Conservation (phyloP, 2,329 filamentous ascomycete genomes). For the Fusarium algeriense region DNA sequence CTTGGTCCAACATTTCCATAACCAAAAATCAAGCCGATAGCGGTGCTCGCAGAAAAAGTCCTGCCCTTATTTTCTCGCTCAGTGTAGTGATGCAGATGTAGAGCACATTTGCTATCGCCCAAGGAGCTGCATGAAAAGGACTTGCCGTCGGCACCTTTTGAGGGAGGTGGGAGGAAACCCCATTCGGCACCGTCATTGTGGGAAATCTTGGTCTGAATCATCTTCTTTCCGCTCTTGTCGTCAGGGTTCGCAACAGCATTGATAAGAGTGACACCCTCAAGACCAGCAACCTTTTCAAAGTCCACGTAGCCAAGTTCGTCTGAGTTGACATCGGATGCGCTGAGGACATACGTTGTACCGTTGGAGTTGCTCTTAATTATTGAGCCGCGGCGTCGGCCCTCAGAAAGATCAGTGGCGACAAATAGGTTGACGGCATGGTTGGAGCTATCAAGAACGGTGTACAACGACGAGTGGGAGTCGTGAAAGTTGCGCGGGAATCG, state of each 20-base stretch:
- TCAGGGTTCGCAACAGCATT: slow-evolving; percentile 85
- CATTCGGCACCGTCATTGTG: slow-evolving; percentile 96
- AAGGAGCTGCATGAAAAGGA: slow-evolving; percentile 74
- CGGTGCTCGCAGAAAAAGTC: slow-evolving; percentile 88
- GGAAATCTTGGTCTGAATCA: slow-evolving; percentile 89
- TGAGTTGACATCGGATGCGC: slow-evolving; percentile 83
- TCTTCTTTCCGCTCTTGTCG: slow-evolving; percentile 82
- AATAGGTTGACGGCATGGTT: slow-evolving; percentile 96
- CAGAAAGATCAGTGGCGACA: slow-evolving; percentile 78
- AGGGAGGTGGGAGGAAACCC: slow-evolving; percentile 80
- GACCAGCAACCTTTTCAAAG: slow-evolving; percentile 93
- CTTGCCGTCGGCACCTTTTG: slow-evolving; percentile 77
- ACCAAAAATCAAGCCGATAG: slow-evolving; percentile 90
- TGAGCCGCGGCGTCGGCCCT: slow-evolving; percentile 79
- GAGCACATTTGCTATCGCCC: slow-evolving; percentile 77
- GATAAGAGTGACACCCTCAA: slow-evolving; percentile 90
- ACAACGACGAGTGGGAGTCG: slow-evolving; percentile 81
- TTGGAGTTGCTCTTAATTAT: slow-evolving; percentile 99
- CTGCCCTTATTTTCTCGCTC: slow-evolving; percentile 85
- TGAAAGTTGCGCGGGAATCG: slow-evolving; percentile 89
- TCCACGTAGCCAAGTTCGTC: slow-evolving; percentile 84
- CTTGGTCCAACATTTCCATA: slow-evolving; percentile 87
- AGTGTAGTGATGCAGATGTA: slow-evolving; percentile 96
- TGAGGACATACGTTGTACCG: slow-evolving; percentile 93
- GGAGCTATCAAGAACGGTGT: slow-evolving; percentile 94